phyloP scores from a whole-genome alignment of 2,329 filamentous ascomycete genomes.

The Moelleriella libera region DNA sequence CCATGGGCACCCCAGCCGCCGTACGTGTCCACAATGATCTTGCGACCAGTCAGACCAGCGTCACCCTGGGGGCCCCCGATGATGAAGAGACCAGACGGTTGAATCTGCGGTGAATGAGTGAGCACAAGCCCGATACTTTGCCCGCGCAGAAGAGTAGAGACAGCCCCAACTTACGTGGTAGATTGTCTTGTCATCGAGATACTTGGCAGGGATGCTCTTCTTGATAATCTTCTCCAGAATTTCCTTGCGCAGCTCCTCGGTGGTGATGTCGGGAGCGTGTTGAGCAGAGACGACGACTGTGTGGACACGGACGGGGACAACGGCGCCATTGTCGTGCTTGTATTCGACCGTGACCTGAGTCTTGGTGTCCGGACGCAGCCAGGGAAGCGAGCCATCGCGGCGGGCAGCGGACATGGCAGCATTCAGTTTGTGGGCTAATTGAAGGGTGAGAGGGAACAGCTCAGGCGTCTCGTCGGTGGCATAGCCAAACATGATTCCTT shows the following conservation, averaged over 20 bases:
- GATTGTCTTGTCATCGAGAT: conserved; percentile 83
- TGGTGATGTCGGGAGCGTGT: conserved; percentile 78
- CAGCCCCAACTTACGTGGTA: conserved; percentile 60
- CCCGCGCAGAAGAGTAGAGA: too few species aligned
- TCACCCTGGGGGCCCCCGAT: conserved; percentile 99
- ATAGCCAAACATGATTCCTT: conserved; percentile 99
- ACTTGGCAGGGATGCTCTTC: conserved; percentile 81
- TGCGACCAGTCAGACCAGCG: conserved; percentile 93
- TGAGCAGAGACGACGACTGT: conserved; percentile 95
- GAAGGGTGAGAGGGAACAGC: conserved; percentile 84
- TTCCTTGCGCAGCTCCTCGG: conserved; percentile 84
- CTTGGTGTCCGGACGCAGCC: conserved; percentile 98
- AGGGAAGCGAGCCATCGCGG: conserved; percentile 74
- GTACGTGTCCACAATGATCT: conserved; percentile 99
- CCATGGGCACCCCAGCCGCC: conserved; percentile 99
- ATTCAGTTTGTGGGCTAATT: conserved; percentile 95
- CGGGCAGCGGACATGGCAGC: conserved; percentile 83
- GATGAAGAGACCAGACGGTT: conserved; percentile 97
- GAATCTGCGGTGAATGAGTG: conserved; percentile 40
- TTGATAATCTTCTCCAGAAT: conserved; percentile 97
- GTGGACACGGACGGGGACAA: conserved; percentile 84
- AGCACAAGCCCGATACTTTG: background rate
- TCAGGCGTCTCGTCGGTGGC: conserved; percentile 98
- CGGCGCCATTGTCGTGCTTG: conserved; percentile 87
- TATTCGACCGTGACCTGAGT: conserved; percentile 99